Evolutionary conservation across 306 rosid genomes (phyloP).

Genomic region (Begonia masoniana): DNA sequence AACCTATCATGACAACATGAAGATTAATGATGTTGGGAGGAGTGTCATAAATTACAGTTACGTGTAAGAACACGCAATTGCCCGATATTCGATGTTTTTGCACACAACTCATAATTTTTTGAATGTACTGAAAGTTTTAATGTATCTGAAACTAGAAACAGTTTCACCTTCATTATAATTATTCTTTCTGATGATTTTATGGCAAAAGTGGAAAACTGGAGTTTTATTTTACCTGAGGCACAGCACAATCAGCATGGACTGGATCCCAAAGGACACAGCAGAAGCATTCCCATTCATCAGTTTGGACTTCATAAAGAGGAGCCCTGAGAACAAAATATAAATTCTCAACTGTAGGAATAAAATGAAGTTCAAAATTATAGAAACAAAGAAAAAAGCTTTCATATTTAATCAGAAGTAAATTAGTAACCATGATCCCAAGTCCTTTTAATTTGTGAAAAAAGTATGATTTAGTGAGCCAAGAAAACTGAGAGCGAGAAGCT

Average conservation of each 20-base stretch:
- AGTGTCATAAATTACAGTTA: neutral
- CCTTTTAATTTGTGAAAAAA: too few species aligned
- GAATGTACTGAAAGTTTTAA: too few species aligned
- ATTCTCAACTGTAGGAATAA: neutral
- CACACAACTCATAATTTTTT: too few species aligned
- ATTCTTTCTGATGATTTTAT: neutral
- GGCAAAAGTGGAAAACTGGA: neutral
- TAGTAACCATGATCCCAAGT: too few species aligned
- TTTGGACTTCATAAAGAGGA: slow-evolving; percentile 42
- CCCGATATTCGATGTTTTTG: too few species aligned
- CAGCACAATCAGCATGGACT: slow-evolving; percentile 37
- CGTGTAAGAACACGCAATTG: neutral
- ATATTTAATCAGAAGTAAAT: too few species aligned
- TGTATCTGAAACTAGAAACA: neutral
- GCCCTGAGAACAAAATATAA: slow-evolving; percentile 15
- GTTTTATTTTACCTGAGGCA: slow-evolving; percentile 31
- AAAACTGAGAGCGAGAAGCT: slow-evolving; percentile 18
- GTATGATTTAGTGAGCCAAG: too few species aligned
- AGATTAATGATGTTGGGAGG: neutral
- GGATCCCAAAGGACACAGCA: slow-evolving; percentile 39
- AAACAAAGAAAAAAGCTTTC: too few species aligned
- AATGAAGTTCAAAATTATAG: neutral
- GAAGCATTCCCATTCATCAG: slow-evolving; percentile 45
- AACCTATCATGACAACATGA: too few species aligned
- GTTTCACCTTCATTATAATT: neutral